A percentile compares a stretch with the other conserved stretches of the same genome.
phyloP scores from a whole-genome alignment of 179 eudicot species.

The Carnegiea gigantea region DNA sequence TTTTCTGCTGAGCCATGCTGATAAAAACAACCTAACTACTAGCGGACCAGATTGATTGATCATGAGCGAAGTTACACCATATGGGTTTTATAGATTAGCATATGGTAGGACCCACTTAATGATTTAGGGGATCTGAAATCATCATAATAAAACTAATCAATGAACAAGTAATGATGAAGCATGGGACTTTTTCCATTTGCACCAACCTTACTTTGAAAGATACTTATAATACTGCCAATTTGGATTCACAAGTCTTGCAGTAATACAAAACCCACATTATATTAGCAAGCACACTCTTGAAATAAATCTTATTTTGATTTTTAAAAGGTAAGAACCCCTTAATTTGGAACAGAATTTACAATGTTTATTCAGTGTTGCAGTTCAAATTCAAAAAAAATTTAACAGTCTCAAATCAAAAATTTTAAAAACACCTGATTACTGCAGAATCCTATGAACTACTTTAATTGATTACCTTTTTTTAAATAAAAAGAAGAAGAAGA shows the following conservation, averaged over 20 bases:
- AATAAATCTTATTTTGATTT: neutral
- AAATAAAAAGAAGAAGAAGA: neutral
- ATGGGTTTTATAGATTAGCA: neutral
- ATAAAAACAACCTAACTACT: constrained; percentile 28
- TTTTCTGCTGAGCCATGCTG: constrained; percentile 20
- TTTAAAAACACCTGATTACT: no score
- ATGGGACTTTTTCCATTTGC: neutral
- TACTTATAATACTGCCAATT: neutral
- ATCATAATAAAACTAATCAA: constrained; percentile 18
- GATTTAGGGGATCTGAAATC: constrained; percentile 20
- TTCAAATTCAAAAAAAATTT: no score
- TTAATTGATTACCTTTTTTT: no score
- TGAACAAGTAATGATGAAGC: constrained; percentile 18
- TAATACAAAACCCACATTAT: neutral
- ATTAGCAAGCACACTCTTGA: no score
- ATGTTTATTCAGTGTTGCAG: no score
- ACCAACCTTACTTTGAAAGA: neutral
- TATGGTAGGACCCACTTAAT: constrained; percentile 11
- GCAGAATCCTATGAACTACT: no score
- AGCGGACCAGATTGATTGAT: constrained; percentile 27
- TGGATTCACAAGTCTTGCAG: constrained; percentile 2
- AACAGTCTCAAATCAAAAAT: no score
- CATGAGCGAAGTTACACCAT: constrained; percentile 3
- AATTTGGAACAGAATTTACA: neutral
- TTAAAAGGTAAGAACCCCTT: neutral